These are phyloP conservation scores for Irpex rosettiformis DNA, from an alignment of 1,284 basidiomycete genomes.

Conservation along the genomic window DNA sequence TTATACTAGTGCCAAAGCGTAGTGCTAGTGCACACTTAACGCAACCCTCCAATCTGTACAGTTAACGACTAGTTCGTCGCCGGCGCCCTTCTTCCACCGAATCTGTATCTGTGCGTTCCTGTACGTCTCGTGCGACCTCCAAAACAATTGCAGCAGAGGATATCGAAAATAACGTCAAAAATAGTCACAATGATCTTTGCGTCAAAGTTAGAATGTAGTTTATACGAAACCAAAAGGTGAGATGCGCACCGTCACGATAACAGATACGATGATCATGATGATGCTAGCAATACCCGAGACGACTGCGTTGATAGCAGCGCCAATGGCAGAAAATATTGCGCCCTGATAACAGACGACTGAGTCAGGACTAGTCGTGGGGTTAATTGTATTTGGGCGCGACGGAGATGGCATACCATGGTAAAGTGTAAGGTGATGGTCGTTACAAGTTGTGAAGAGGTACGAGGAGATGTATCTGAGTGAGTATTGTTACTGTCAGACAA, in stretches of 20 bases:
- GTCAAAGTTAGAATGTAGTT: background rate
- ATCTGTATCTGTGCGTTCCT: slow-evolving; percentile 17
- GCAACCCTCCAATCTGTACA: too few species aligned
- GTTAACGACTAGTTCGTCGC: slow-evolving; percentile 10
- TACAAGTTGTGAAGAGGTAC: background rate
- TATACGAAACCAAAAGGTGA: too few species aligned
- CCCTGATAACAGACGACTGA: slow-evolving; percentile 34
- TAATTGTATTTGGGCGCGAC: background rate
- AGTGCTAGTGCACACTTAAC: too few species aligned
- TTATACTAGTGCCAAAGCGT: too few species aligned
- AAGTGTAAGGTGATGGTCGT: background rate
- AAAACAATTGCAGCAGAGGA: slow-evolving; percentile 54
- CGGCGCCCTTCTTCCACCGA: slow-evolving; percentile 14
- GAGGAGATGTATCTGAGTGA: background rate
- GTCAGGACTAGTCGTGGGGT: background rate
- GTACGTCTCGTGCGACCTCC: slow-evolving; percentile 18
- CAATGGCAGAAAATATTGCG: slow-evolving; percentile 57
- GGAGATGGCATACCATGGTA: background rate
- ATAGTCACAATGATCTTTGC: slow-evolving; percentile 54
- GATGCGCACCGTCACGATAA: slow-evolving; percentile 52
- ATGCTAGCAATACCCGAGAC: slow-evolving; percentile 55
- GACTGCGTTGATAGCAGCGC: slow-evolving; percentile 49
- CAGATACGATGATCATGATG: slow-evolving; percentile 52
- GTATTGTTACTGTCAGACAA: background rate
- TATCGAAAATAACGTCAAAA: slow-evolving; percentile 53